A percentile compares a stretch with the other conserved stretches of the same genome.
Evolutionary conservation across 1,284 basidiomycete species (phyloP).

Genomic region (Malassezia globosa): DNA sequence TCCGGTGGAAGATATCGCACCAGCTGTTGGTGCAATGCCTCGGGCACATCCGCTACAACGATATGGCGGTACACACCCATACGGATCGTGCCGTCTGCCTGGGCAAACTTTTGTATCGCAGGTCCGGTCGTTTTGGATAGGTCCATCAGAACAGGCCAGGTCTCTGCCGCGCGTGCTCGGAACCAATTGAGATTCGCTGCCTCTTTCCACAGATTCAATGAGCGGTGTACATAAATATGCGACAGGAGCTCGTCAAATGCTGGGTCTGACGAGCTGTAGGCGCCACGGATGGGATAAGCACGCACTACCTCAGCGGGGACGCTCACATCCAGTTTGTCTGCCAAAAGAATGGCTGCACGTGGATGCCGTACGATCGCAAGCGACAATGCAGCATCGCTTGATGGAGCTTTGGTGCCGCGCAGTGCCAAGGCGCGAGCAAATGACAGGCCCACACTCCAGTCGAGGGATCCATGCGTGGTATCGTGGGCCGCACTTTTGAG

Average conservation of each 20-base stretch:
- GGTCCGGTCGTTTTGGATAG: slow-evolving; percentile 7
- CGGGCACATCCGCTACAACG: slow-evolving; percentile 42
- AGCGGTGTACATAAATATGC: slow-evolving; percentile 36
- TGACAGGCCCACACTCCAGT: slow-evolving; percentile 37
- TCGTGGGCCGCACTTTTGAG: slow-evolving; percentile 24
- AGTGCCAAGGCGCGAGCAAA: slow-evolving; percentile 35
- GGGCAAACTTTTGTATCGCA: not conserved
- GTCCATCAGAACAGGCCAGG: slow-evolving; percentile 8
- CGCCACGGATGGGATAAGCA: slow-evolving; percentile 13
- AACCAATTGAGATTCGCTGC: slow-evolving; percentile 27
- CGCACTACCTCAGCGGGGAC: slow-evolving; percentile 21
- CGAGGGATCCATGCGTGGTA: slow-evolving; percentile 25
- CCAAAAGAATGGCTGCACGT: slow-evolving; percentile 26
- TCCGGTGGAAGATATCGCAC: slow-evolving; percentile 31
- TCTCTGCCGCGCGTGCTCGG: slow-evolving; percentile 15
- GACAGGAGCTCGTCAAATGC: slow-evolving; percentile 30
- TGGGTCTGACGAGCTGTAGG: slow-evolving; percentile 12
- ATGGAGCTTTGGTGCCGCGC: slow-evolving; percentile 18
- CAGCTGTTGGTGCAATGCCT: slow-evolving; percentile 32
- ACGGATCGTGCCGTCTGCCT: slow-evolving; percentile 15
- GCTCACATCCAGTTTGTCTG: slow-evolving; percentile 29
- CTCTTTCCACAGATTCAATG: slow-evolving; percentile 41
- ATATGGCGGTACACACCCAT: slow-evolving; percentile 39
- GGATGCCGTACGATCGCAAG: slow-evolving; percentile 37
- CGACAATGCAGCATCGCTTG: slow-evolving; percentile 24